A percentile compares a stretch with the other conserved stretches of the same genome.
These are phyloP conservation scores for Carpinus fangiana DNA, from an alignment of 306 rosid species.

Conservation along the genomic window DNA sequence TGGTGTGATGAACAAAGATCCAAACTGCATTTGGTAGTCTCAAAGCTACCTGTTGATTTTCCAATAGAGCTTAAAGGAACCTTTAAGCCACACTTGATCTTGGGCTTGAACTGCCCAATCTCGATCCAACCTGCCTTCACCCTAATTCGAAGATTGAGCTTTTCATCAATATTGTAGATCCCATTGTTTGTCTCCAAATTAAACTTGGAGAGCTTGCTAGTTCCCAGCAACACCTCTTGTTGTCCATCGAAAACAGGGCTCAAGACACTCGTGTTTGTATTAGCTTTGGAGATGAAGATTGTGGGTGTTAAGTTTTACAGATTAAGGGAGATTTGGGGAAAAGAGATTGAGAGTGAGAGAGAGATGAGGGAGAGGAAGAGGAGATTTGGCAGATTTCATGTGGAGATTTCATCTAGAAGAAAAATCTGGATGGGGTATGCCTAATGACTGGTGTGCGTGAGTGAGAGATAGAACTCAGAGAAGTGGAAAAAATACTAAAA, in stretches of 20 bases:
- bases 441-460: too few relatives aligned
- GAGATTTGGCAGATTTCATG: too few relatives aligned
- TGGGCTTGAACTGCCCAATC: conserved; percentile 38
- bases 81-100: conserved; percentile 42
- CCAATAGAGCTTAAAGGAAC: conserved; percentile 41
- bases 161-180: conserved; percentile 38
- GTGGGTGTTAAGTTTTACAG: too few relatives aligned
- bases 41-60: conserved; percentile 18
- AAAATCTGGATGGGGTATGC: too few relatives aligned
- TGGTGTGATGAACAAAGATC: conserved; percentile 24
- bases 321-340: too few relatives aligned
- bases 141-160: conserved; percentile 36
- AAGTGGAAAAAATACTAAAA: too few relatives aligned
- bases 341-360: too few relatives aligned
- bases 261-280: conserved; percentile 24
- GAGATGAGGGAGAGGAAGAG: too few relatives aligned
- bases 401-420: too few relatives aligned
- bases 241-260: conserved; percentile 31
- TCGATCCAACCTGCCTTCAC: conserved; percentile 40
- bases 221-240: neutral
- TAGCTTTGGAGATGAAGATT: too few relatives aligned
- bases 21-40: conserved; percentile 34
- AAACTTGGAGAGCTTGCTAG: neutral
- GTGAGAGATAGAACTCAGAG: too few relatives aligned
- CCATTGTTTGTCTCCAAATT: conserved; percentile 32